Base-by-base conservation (phyloP, 2,329 filamentous ascomycete species). In the Aureobasidium sp. region DNA sequence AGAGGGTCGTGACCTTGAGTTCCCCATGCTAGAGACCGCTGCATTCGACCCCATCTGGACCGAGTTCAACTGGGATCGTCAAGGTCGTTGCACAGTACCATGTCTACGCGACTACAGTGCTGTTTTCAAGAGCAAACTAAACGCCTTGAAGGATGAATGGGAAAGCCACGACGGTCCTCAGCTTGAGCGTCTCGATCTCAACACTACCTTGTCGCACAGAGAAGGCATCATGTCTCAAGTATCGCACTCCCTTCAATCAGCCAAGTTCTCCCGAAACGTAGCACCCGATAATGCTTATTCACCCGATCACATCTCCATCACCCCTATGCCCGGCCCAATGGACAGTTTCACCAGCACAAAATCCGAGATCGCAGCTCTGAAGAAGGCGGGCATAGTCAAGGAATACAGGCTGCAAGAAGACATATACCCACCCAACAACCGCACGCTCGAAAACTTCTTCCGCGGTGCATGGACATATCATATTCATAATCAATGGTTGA, bases 41-140 rank as follows among this genome's bases (percentile, higher is more conserved):
- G 76, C 79, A 4, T 82, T 82, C 60, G 80, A 83, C 64, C 80
- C 80, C 0, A 80, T 82, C 65, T 82, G 80, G 80, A 78, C 79
- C 0, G 79, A 82, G 64, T 81, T 81, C 67, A 80, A 81, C 65
- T 80, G 77, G 74, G 79, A 76, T 37, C 74, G 77, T 45, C 74
- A 80, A 64, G 79, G 78, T 2, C 71, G 74, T 38, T 83, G 80
- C 66, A 80, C 80, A 0, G 75, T 82, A 1, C 80, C 80, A 1
- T 83, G 80, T 63, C 71, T 82, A 33, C 75, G 76, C 31, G 79
- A 82, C 64, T 83, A 82, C 64, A 70, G 77, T 42, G 75, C 77
- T 13, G 79, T 78, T 0, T 82, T 82, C 70, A 77, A 79, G 64
- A 77, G 78, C 35, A 77, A 73, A 63, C 65, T 69, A 23, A 74